Base-by-base conservation (phyloP, 2,329 filamentous ascomycete genomes). In the Metarhizium guizhouense region DNA sequence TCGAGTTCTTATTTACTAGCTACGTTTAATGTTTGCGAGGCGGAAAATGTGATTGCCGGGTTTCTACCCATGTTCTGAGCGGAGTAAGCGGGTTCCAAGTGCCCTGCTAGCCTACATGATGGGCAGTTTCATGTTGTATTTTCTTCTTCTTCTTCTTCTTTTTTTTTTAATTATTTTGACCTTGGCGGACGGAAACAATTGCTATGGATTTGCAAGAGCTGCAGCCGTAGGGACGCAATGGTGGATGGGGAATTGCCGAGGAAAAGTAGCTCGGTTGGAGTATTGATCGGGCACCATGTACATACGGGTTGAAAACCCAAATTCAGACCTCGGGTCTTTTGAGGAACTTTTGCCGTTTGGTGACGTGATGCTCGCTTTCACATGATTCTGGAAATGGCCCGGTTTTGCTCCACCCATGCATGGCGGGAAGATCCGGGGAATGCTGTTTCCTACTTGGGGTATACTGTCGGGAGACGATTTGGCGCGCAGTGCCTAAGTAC, bases 151-250 rank as follows among this genome's bases (percentile, higher is more conserved):
- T 30, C 29, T 29, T 30, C 4, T 20, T n/a, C 16, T 3, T 18
- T 2, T 25, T 34, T 25, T 18, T 45, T 13, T 43, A 32, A 20
- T 18, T 43, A 4, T 7, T 30, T 52, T 52, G 7, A 7, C 42
- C n/a, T 11, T 29, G 45, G 18, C 7, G 45, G 45, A 48, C 20
- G 8, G 38, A 13, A 48, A 10, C 14, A 20, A 14, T 30, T 13
- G 25, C 14, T 32, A 25, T 48, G 52, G 43, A 53, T 42, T 56
- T n/a, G 54, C 54, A 53, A 56, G 51, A 53, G 54, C 54, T 56
- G 54, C 54, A 20, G 51, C 49, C 51, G 30, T 48, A 30, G 20
- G 25, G 20, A 16, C 3, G 14, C 45, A 48, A 11, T 5, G 25
- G 45, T 32, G 20, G 20, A 48, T 6, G 45, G 25, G 16, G 20